Evolutionary conservation across 371 early-diverging fungal species (phyloP).

Genomic region (Mucor plumbeus): DNA sequence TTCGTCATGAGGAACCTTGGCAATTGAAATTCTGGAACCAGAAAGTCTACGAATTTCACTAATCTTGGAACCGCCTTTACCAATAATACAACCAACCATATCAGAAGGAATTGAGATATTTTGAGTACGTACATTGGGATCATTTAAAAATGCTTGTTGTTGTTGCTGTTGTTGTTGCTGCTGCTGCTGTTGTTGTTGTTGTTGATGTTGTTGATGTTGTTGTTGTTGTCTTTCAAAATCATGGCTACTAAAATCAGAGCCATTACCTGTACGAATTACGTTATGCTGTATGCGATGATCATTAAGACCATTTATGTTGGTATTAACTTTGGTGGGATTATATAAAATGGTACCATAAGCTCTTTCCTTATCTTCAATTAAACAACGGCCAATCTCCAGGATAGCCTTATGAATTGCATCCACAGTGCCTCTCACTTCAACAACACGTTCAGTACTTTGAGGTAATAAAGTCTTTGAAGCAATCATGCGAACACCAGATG

Average conservation of each 20-base stretch:
- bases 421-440: conserved; percentile 80
- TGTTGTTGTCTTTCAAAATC: conserved; percentile 2
- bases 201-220: conserved; percentile 17
- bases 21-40: conserved; percentile 87
- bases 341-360: conserved; percentile 54
- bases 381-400: conserved; percentile 61
- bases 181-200: background rate
- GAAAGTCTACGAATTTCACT: conserved; percentile 88
- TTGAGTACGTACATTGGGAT: conserved; percentile 62
- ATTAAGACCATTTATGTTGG: background rate
- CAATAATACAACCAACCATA: conserved; percentile 95
- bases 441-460: conserved; percentile 88
- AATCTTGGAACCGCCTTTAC: conserved; percentile 89
- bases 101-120: conserved; percentile 90
- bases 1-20: conserved; percentile 78
- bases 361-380: conserved; percentile 56
- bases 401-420: conserved; percentile 78
- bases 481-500: conserved; percentile 80
- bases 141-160: background rate
- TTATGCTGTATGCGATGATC: conserved; percentile 8
- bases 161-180: background rate
- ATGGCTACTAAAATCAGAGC: conserved; percentile 37
- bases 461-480: conserved; percentile 87
- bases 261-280: conserved; percentile 64
- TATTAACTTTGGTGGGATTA: conserved; percentile 43